Conservation (phyloP, 1,284 basidiomycete genomes). For the Hemileia vastatrix region DNA sequence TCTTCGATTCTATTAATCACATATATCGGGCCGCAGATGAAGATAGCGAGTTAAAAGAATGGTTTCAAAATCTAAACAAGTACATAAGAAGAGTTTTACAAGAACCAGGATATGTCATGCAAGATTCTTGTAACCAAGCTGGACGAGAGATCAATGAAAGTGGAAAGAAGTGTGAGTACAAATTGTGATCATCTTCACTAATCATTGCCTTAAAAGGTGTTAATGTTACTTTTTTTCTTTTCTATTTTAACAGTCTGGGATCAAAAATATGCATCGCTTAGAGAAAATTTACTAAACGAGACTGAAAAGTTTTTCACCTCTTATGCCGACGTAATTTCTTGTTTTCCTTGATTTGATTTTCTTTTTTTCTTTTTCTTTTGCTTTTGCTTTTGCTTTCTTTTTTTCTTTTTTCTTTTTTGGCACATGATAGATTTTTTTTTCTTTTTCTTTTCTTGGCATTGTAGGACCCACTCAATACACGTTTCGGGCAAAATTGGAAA, state of each 20-base stretch:
- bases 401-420: background rate
- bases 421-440: background rate
- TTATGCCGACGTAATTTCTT: conserved; percentile 29
- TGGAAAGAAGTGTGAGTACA: conserved; percentile 46
- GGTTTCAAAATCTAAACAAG: conserved; percentile 61
- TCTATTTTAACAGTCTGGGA: conserved; percentile 34
- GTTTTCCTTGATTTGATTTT: too few relatives aligned
- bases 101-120: conserved; percentile 78
- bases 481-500: conserved; percentile 39
- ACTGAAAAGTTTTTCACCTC: conserved; percentile 37
- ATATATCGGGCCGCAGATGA: conserved; percentile 65
- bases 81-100: conserved; percentile 65
- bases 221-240: too few relatives aligned
- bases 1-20: conserved; percentile 62
- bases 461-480: conserved; percentile 36
- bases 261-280: conserved; percentile 38
- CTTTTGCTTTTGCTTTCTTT: too few relatives aligned
- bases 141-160: conserved; percentile 53
- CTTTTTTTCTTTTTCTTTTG: too few relatives aligned
- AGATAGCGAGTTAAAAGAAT: conserved; percentile 64
- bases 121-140: conserved; percentile 53
- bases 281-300: conserved; percentile 36
- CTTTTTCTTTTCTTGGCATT: background rate
- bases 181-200: too few relatives aligned
- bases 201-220: too few relatives aligned